Conservation (phyloP, 306 rosid species). For the Pyrus bretschneideri region DNA sequence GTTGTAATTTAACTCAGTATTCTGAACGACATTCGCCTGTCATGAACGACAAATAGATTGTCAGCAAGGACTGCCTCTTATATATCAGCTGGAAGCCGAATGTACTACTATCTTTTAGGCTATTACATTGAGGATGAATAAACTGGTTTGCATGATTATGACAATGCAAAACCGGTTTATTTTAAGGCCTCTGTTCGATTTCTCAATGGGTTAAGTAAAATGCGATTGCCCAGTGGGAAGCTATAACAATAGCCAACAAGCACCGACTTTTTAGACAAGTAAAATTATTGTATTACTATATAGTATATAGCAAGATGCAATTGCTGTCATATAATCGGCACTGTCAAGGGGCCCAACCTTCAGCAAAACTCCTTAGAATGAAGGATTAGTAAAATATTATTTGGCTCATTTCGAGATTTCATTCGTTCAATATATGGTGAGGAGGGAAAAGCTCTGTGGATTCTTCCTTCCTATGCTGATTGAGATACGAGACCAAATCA, state of each 20-base stretch:
- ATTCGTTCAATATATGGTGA: neutral
- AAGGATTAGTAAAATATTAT: neutral
- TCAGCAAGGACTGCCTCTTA: neutral
- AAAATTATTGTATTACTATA: no score
- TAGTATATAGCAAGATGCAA: neutral
- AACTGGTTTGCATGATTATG: neutral
- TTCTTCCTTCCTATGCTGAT: neutral
- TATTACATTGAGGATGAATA: neutral
- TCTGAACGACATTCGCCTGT: conserved; percentile 57
- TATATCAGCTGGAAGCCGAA: neutral
- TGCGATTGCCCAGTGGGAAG: no score
- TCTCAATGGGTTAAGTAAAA: neutral
- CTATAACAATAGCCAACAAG: no score
- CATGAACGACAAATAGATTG: neutral
- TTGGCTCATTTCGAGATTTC: neutral
- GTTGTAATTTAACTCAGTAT: conserved; percentile 31
- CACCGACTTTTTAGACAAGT: no score
- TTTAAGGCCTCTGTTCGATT: neutral
- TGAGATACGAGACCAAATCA: neutral
- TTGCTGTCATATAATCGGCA: neutral
- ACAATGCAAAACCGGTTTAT: neutral
- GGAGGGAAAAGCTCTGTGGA: neutral
- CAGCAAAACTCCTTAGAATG: neutral
- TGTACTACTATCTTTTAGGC: neutral
- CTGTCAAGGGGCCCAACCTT: neutral